A percentile compares a stretch with the other conserved stretches of the same genome.
Evolutionary conservation across 2,329 filamentous ascomycete genomes (phyloP).

Genomic region (Colletotrichum horii): DNA sequence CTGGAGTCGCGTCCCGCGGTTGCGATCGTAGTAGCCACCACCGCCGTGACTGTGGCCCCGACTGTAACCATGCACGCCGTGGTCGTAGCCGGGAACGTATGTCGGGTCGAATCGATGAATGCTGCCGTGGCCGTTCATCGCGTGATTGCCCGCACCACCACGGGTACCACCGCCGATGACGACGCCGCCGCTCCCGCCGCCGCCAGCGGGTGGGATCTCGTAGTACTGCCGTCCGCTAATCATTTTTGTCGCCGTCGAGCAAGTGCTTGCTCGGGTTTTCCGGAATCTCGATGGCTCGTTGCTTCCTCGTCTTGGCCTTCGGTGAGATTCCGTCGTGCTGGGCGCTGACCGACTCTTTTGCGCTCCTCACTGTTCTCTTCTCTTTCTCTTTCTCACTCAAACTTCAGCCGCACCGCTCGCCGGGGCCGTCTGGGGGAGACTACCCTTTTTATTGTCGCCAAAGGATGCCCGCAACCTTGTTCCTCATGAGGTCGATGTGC

Average conservation of each 20-base stretch:
- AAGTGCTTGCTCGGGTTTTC: neutral
- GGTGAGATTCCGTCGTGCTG: neutral
- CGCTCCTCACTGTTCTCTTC: neutral
- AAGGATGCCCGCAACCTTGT: neutral
- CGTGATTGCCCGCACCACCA: neutral
- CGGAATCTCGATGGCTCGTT: neutral
- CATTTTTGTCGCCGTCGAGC: neutral
- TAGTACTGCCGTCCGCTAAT: conserved; percentile 16
- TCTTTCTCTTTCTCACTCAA: neutral
- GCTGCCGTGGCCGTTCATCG: neutral
- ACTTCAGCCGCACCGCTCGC: neutral
- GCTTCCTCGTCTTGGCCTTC: neutral
- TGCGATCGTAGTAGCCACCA: neutral
- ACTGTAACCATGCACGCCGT: neutral
- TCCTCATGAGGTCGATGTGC: conserved; percentile 19
- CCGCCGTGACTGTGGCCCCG: neutral
- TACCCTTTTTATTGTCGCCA: conserved; percentile 1
- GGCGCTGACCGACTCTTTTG: neutral
- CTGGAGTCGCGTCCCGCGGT: neutral
- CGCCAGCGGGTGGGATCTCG: neutral
- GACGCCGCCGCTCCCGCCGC: neutral
- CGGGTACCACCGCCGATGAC: neutral
- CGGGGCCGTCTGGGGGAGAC: neutral
- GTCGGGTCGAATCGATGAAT: conserved; percentile 13
- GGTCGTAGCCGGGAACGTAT: neutral